Evolutionary conservation across 805 yeast genomes (phyloP).

Genomic region (Cyberlindnera subsufficiens): DNA sequence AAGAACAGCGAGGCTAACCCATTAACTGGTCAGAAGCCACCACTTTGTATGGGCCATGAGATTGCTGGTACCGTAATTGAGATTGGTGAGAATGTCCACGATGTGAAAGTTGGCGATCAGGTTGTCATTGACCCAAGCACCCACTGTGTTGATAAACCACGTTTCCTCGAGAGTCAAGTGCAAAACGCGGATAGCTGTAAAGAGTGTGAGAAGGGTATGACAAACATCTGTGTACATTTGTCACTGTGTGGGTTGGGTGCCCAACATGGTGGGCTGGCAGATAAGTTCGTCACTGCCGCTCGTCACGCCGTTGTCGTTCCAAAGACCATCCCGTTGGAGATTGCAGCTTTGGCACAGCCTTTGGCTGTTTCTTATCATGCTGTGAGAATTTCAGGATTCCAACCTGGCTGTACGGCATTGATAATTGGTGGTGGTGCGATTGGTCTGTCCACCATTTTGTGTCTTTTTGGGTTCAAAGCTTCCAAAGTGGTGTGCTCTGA

Average conservation of each 20-base stretch:
- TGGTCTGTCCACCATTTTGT: conserved; percentile 44
- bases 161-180: conserved; percentile 31
- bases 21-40: conserved; percentile 35
- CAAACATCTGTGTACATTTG: conserved; percentile 46
- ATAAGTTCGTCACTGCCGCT: conserved; percentile 37
- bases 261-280: conserved; percentile 50
- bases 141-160: conserved; percentile 43
- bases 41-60: conserved; percentile 52
- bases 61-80: conserved; percentile 39
- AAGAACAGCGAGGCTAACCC: conserved; percentile 30
- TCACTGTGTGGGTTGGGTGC: conserved; percentile 53
- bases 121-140: conserved; percentile 62
- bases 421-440: conserved; percentile 54
- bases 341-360: conserved; percentile 54
- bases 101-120: conserved; percentile 44
- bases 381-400: conserved; percentile 33
- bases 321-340: conserved; percentile 31
- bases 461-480: conserved; percentile 42
- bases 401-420: conserved; percentile 39
- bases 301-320: conserved; percentile 37
- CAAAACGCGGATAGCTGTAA: conserved; percentile 31
- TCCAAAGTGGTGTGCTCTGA: conserved; percentile 43
- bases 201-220: conserved; percentile 43
- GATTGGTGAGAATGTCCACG: conserved; percentile 40
- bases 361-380: conserved; percentile 59